These are phyloP conservation scores for Aethionema arabicum DNA, from an alignment of 345 rosid species.

Conservation along the genomic window DNA sequence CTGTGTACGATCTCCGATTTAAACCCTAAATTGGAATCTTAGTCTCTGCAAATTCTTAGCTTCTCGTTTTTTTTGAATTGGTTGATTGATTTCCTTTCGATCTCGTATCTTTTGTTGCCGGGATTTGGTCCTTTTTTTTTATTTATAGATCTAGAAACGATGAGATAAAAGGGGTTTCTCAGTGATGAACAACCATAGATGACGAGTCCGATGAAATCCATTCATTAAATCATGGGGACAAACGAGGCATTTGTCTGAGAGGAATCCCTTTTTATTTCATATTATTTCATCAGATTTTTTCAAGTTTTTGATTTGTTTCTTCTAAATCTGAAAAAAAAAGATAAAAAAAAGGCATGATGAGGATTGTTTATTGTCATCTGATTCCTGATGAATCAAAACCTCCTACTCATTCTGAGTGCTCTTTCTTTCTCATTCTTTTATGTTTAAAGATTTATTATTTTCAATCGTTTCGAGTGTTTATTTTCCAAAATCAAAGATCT, in stretches of 20 bases:
- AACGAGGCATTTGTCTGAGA: constrained; percentile 83
- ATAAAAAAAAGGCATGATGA: constrained; percentile 37
- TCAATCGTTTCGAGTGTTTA: neutral
- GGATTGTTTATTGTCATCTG: constrained; percentile 43
- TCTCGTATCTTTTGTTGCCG: neutral
- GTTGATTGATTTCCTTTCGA: too few relatives aligned
- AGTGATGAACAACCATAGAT: constrained; percentile 54
- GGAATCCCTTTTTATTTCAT: constrained; percentile 25
- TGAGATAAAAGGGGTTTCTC: constrained; percentile 38
- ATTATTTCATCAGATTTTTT: neutral
- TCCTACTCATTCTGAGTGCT: constrained; percentile 71
- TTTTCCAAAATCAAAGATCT: neutral
- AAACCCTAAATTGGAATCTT: neutral
- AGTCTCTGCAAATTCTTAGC: neutral
- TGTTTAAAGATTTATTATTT: neutral
- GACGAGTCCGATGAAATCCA: constrained; percentile 72
- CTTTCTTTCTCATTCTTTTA: neutral
- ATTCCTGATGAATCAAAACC: constrained; percentile 40
- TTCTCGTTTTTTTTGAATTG: neutral
- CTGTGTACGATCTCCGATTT: neutral
- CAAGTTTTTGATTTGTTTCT: neutral
- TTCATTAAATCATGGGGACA: constrained; percentile 60
- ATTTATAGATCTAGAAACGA: neutral
- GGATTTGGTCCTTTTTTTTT: neutral
- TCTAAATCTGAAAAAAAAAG: neutral